Evolutionary conservation across 2,329 filamentous ascomycete species (phyloP), one percentile per base, ranked within the genome.

Genomic region (Neofusicoccum sp.): DNA sequence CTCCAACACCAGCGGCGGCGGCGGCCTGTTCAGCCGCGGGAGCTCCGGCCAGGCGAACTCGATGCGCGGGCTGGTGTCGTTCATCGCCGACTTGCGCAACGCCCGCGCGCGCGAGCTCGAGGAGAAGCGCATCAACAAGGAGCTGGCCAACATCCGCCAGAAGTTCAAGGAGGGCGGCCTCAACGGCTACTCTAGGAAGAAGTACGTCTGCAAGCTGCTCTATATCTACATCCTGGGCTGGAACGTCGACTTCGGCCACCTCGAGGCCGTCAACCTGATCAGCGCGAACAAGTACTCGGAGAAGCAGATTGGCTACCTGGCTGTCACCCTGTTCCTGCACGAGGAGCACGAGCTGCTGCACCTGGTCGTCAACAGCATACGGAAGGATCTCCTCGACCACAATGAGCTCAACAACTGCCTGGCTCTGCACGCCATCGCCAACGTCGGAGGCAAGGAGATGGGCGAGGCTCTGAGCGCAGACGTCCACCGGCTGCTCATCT

Each of bases 201-300:
- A 99, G 89, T 99, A 99, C 75, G 95, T 99, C 67, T 99, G 95
- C 90, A 99, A 99, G 87, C 86, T 99, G 67, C 83, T 99, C 64
- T 99, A 99, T 76, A 98, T 99, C 71, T 99, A 99, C 77, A 99
- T 99, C 63, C 85, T 99, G 66, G 95, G 95, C 51, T 99, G 95
- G 89, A 93, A 99, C 75, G 93, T 99, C 78, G 96, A 98, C 76
- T 99, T 99, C 76, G 95, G 95, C 60, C 95, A 99, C 74, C 86
- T 99, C 67, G 95, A 99, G 79, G 96, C 96, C 34, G 93, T 99
- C 73, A 98, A 98, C 73, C 85, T 99, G 70, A 96, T 99, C 68
- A 97, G 93, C 30, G 92, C 93, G 60, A 92, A 84, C 71, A 99
- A 98, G 74, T 99, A 98, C 78, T 98, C 93, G 24, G 95, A 99